Conservation (phyloP, 2,329 filamentous ascomycete genomes). For the Lecanicillium sp. region DNA sequence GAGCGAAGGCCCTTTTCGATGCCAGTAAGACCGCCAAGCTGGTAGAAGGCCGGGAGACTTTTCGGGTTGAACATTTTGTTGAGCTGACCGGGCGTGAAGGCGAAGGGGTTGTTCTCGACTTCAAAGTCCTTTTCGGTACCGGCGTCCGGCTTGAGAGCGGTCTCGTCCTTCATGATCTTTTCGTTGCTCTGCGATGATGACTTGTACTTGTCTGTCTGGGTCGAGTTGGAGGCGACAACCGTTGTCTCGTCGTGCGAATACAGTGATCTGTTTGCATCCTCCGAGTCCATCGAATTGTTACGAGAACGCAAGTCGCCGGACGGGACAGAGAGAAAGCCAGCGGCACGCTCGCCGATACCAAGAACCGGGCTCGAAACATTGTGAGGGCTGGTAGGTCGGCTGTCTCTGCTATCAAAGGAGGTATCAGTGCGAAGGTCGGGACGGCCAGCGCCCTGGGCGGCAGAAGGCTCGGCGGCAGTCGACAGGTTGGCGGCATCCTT, state of each 20-base stretch:
- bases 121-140: slow-evolving; percentile 70
- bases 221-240: slow-evolving; percentile 38
- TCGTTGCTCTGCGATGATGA: slow-evolving; percentile 34
- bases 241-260: slow-evolving; percentile 58
- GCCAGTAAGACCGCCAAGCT: slow-evolving; percentile 68
- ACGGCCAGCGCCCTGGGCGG: slow-evolving; percentile 17
- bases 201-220: slow-evolving; percentile 32
- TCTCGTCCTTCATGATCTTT: slow-evolving; percentile 54
- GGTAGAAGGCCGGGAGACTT: slow-evolving; percentile 72
- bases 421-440: slow-evolving; percentile 44
- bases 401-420: slow-evolving; percentile 59
- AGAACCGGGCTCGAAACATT: slow-evolving; percentile 56
- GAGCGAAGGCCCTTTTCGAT: slow-evolving; percentile 72
- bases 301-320: slow-evolving; percentile 47
- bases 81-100: slow-evolving; percentile 75
- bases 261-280: slow-evolving; percentile 51
- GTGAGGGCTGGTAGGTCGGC: slow-evolving; percentile 62
- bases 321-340: slow-evolving; percentile 59
- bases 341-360: slow-evolving; percentile 36
- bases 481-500: slow-evolving; percentile 34
- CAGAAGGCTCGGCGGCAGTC: slow-evolving; percentile 22
- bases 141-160: slow-evolving; percentile 67
- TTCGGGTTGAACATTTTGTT: slow-evolving; percentile 88
- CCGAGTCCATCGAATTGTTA: slow-evolving; percentile 63
- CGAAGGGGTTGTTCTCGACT: slow-evolving; percentile 75